Percentiles rank a stretch among this genome's conserved stretches.
Conservation (phyloP, 78 protist species). For the Emiliania huxleyi region DNA sequence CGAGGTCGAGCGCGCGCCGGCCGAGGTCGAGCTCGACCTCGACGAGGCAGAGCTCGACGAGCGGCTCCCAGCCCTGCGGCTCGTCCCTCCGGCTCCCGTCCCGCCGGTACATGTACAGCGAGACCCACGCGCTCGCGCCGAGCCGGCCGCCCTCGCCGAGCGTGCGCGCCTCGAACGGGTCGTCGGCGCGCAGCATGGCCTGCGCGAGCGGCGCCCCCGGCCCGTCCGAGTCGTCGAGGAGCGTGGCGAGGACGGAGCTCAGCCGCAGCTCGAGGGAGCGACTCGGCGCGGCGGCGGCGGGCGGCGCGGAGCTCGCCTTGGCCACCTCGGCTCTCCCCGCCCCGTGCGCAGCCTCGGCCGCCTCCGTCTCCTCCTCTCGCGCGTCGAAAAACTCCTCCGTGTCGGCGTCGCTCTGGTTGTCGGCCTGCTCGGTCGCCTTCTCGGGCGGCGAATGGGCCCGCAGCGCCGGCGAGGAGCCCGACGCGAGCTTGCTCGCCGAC, state of each 20-base stretch:
- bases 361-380: background rate
- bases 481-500: background rate
- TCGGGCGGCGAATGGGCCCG: background rate
- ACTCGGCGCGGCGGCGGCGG: background rate
- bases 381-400: background rate
- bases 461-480: background rate
- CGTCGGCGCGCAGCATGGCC: background rate
- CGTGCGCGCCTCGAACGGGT: background rate
- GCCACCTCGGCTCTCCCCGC: background rate
- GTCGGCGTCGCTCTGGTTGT: background rate
- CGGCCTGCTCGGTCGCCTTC: background rate
- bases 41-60: background rate
- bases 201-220: background rate
- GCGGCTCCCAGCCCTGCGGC: conserved; percentile 9
- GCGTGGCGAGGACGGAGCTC: background rate
- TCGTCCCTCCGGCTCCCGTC: background rate
- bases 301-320: background rate
- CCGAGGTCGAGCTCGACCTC: background rate
- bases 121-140: background rate
- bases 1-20: background rate
- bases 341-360: background rate
- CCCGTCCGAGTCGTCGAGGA: background rate
- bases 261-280: no score
- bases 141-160: background rate
- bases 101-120: background rate